Conservation (phyloP, 192 early-diverging fungal genomes). For the Blastocladiella britannica region DNA sequence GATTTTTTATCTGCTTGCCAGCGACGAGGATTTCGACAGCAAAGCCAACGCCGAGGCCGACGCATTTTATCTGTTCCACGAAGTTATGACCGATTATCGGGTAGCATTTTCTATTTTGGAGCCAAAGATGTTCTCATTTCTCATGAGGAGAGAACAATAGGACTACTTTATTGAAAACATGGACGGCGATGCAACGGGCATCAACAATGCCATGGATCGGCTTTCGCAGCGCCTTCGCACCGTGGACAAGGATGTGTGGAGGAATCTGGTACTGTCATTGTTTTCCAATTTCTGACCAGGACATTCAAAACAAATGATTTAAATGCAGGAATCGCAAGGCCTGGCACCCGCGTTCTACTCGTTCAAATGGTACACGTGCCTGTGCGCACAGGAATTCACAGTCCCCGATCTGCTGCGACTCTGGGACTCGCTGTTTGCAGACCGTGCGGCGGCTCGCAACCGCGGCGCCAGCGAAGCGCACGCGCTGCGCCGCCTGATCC, state of each 20-base stretch:
- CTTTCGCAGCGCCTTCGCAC: too few relatives aligned
- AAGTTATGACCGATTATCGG: constrained; percentile 42
- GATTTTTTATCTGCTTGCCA: constrained; percentile 55
- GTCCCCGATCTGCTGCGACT: constrained; percentile 55
- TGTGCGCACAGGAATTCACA: constrained; percentile 51
- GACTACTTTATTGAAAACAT: constrained; percentile 60
- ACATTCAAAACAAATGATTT: too few relatives aligned
- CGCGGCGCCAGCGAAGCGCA: not conserved
- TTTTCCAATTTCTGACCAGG: too few relatives aligned
- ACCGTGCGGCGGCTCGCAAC: constrained; percentile 16
- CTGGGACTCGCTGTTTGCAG: constrained; percentile 60
- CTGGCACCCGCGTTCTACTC: constrained; percentile 50
- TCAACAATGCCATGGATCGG: too few relatives aligned
- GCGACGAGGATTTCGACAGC: constrained; percentile 19
- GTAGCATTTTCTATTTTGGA: too few relatives aligned
- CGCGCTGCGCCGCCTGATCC: not conserved
- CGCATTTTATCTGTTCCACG: constrained; percentile 53
- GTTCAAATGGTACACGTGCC: constrained; percentile 63
- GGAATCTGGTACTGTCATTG: too few relatives aligned
- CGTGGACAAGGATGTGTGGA: too few relatives aligned
- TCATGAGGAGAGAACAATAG: too few relatives aligned
- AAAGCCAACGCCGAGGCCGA: constrained; percentile 56
- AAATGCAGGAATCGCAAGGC: constrained; percentile 22
- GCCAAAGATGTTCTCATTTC: too few relatives aligned
- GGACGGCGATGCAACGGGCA: constrained; percentile 19